A percentile compares a stretch with the other conserved stretches of the same genome.
These are phyloP conservation scores for Mycena haematopus DNA, from an alignment of 768 basidiomycete species.

Conservation along the genomic window DNA sequence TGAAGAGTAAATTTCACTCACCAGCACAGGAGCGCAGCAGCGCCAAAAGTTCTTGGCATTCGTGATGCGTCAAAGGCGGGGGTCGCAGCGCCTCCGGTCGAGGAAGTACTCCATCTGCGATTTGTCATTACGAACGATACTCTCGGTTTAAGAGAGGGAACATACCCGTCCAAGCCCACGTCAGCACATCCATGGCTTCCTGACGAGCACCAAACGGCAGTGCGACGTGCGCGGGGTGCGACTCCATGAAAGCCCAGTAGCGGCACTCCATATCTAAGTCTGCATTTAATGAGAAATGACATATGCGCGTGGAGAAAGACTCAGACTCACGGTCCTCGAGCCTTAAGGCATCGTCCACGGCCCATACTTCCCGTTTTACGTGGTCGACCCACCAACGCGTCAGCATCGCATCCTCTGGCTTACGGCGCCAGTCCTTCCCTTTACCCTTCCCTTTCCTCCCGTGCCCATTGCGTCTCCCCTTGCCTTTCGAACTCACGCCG, in stretches of 20 bases:
- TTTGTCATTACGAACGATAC: neutral
- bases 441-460: conserved; percentile 26
- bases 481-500: conserved; percentile 2
- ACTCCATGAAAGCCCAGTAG: conserved; percentile 84
- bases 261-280: conserved; percentile 78
- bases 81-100: conserved; percentile 54
- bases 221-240: conserved; percentile 74
- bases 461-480: conserved; percentile 27
- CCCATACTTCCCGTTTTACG: conserved; percentile 55
- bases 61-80: conserved; percentile 76
- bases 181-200: conserved; percentile 78
- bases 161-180: conserved; percentile 81
- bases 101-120: conserved; percentile 70
- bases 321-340: conserved; percentile 53
- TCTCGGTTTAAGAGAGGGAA: neutral
- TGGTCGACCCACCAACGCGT: conserved; percentile 73
- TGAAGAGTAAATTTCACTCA: conserved; percentile 12
- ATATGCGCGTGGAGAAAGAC: too few relatives aligned
- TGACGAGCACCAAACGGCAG: conserved; percentile 61
- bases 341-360: conserved; percentile 30
- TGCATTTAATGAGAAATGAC: conserved; percentile 34
- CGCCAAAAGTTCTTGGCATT: conserved; percentile 75
- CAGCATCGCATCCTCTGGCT: conserved; percentile 40
- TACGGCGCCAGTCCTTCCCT: conserved; percentile 14
- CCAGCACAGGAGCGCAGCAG: conserved; percentile 56